These are phyloP conservation scores for Colletotrichum cordylinicola DNA, from an alignment of 2,329 filamentous ascomycete species.

Conservation along the genomic window DNA sequence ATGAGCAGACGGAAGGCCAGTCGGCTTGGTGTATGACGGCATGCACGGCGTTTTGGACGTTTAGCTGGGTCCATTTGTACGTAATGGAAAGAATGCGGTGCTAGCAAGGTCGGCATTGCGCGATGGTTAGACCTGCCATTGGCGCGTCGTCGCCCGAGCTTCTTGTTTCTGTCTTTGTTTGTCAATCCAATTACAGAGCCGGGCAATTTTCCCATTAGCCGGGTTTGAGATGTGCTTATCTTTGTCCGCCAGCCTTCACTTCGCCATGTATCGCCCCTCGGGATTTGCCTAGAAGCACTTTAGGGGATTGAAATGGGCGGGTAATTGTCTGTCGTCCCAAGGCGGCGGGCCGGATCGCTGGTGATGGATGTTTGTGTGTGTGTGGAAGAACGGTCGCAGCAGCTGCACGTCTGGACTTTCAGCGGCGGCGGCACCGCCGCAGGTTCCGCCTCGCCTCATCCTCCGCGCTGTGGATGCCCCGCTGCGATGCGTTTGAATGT, in stretches of 20 bases:
- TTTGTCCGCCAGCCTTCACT: not conserved
- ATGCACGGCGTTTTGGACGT: conserved; percentile 4
- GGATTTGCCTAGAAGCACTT: not conserved
- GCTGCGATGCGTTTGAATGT: conserved; percentile 1
- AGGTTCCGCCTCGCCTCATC: conserved; percentile 14
- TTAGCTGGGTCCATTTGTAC: conserved; percentile 19
- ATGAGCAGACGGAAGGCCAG: conserved; percentile 11
- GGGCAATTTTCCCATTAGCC: not conserved
- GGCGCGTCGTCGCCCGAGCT: not conserved
- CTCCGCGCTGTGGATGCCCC: not conserved
- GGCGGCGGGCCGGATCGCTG: not conserved
- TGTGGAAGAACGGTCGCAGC: not conserved
- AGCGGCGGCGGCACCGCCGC: conserved; percentile 3
- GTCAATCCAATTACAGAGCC: conserved; percentile 3
- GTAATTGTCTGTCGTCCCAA: not conserved
- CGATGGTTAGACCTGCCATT: conserved; percentile 1
- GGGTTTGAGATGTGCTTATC: not conserved
- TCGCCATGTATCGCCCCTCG: not conserved
- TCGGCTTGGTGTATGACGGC: conserved; percentile 14
- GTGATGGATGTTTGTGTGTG: not conserved
- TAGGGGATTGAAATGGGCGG: not conserved
- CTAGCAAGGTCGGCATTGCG: conserved; percentile 13
- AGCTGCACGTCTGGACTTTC: conserved; percentile 10
- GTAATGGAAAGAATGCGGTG: conserved; percentile 22
- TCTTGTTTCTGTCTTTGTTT: conserved; percentile 8